Evolutionary conservation across 306 rosid genomes (phyloP).

Genomic region (Fagus sylvatica): DNA sequence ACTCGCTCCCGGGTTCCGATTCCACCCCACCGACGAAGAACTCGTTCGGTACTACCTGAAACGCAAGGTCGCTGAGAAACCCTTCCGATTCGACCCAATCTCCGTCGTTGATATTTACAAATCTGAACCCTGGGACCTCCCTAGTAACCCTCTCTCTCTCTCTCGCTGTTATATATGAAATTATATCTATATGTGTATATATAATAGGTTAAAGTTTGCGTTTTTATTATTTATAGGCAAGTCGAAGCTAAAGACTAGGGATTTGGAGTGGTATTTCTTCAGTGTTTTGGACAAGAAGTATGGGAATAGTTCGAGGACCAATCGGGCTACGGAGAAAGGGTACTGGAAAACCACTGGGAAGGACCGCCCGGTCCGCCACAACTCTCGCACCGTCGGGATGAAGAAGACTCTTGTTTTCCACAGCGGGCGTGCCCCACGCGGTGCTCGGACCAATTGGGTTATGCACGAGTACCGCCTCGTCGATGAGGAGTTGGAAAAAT

Average conservation of each 20-base stretch:
- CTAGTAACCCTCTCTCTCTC: constrained; percentile 44
- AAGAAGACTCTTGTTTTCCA: constrained; percentile 94
- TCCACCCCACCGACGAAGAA: constrained; percentile 94
- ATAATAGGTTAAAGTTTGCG: not conserved
- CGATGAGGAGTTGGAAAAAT: constrained; percentile 57
- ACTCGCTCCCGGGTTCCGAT: constrained; percentile 87
- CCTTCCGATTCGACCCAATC: constrained; percentile 54
- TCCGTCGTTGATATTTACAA: constrained; percentile 73
- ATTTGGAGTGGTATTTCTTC: constrained; percentile 93
- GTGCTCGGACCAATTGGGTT: constrained; percentile 83
- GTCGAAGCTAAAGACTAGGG: constrained; percentile 77
- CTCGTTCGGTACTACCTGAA: constrained; percentile 68
- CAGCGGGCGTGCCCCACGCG: constrained; percentile 75
- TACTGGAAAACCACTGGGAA: constrained; percentile 98
- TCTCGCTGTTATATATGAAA: not conserved
- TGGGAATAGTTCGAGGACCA: constrained; percentile 75
- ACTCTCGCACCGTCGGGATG: constrained; percentile 58
- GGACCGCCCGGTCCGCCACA: constrained; percentile 53
- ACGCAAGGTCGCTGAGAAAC: constrained; percentile 59
- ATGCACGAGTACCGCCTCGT: constrained; percentile 85
- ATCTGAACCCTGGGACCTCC: constrained; percentile 94
- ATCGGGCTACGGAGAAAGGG: constrained; percentile 82
- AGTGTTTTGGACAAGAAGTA: constrained; percentile 79
- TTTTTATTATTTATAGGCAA: constrained; percentile 29
- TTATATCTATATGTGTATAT: not conserved